Percentiles rank a stretch among this genome's conserved stretches.
These are phyloP conservation scores for Populus alba DNA, from an alignment of 345 rosid species.

Conservation along the genomic window DNA sequence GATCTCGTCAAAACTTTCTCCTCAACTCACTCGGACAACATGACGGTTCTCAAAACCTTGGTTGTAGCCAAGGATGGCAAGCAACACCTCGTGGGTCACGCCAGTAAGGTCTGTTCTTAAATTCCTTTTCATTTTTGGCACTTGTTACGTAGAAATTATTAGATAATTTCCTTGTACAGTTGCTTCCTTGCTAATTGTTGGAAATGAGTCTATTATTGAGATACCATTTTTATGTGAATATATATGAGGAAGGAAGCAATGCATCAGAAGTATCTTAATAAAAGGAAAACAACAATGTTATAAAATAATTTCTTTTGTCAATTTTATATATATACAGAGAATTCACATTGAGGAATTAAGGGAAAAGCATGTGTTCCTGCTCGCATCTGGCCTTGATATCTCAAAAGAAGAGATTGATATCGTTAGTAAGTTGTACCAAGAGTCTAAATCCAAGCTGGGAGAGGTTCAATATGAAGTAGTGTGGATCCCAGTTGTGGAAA, in stretches of 20 bases:
- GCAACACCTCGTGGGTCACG: not conserved
- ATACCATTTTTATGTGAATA: not conserved
- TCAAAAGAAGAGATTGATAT: constrained; percentile 30
- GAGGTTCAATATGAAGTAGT: constrained; percentile 31
- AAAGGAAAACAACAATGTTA: not conserved
- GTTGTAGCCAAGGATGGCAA: not conserved
- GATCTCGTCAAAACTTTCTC: not conserved
- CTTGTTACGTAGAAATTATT: not conserved
- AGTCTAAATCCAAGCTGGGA: not conserved
- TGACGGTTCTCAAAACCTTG: not conserved
- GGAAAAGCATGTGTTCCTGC: constrained; percentile 29
- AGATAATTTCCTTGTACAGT: no score
- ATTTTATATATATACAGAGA: not conserved
- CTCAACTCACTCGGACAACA: not conserved
- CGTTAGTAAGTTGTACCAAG: constrained; percentile 28
- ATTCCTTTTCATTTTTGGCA: not conserved
- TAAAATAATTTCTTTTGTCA: not conserved
- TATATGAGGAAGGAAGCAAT: no score
- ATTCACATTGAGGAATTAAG: constrained; percentile 25
- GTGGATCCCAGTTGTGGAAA: constrained; percentile 48
- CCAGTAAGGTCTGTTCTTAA: constrained; percentile 10
- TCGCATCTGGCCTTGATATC: constrained; percentile 39
- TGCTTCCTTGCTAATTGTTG: no score
- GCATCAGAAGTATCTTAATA: no score
- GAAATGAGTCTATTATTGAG: no score